phyloP scores from a whole-genome alignment of 139 green algal species.

The Chlamydomonas sp. region DNA sequence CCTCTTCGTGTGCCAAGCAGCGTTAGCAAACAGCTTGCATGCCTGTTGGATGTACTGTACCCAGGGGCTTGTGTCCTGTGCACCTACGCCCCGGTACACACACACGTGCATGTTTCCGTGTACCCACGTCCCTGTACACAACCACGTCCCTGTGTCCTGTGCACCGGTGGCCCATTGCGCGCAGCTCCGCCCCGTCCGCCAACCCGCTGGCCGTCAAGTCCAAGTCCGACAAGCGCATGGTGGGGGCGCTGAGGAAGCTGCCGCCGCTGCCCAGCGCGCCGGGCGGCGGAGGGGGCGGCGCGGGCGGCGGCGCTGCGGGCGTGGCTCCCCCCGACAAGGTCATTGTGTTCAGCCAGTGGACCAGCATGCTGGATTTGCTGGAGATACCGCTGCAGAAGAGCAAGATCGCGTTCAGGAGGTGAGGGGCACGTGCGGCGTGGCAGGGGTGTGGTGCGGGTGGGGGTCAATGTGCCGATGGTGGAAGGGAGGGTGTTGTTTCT shows the following conservation, averaged over 20 bases:
- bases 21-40: too few relatives aligned
- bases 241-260: conserved; percentile 42
- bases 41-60: too few relatives aligned
- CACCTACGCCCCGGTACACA: too few relatives aligned
- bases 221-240: conserved; percentile 44
- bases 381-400: conserved; percentile 71
- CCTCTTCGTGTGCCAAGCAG: too few relatives aligned
- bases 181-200: not conserved
- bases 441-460: not conserved
- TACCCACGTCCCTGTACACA: too few relatives aligned
- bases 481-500: too few relatives aligned
- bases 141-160: too few relatives aligned
- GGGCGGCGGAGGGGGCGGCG: not conserved
- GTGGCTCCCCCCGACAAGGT: conserved; percentile 31
- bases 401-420: conserved; percentile 39
- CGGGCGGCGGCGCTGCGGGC: not conserved
- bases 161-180: not conserved
- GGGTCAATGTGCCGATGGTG: not conserved
- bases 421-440: not conserved
- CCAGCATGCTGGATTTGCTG: conserved; percentile 90
- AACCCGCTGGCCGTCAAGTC: conserved; percentile 48
- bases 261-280: conserved; percentile 7
- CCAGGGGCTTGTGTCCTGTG: too few relatives aligned
- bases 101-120: too few relatives aligned
- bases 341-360: conserved; percentile 96